A percentile compares a stretch with the other conserved stretches of the same genome.
phyloP scores from a whole-genome alignment of 169 alveolate genomes.

The Cryptosporidium sp. region DNA sequence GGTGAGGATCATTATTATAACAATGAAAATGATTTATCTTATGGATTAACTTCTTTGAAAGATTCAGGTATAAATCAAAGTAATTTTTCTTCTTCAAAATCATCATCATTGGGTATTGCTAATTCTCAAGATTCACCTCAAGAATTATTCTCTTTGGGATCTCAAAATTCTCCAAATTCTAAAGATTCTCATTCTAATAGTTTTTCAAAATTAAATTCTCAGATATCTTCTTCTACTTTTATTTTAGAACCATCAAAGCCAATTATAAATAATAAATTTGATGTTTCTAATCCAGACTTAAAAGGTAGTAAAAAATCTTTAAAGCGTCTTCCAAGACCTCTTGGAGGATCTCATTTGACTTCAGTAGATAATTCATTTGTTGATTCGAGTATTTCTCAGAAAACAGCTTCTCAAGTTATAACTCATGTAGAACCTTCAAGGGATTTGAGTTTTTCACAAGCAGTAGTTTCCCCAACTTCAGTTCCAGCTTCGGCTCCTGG shows the following conservation, averaged over 20 bases:
- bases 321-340: constrained; percentile 5
- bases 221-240: background rate
- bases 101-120: background rate
- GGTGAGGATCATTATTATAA: no score
- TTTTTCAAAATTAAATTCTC: background rate
- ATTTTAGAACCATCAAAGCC: background rate
- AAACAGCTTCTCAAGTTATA: background rate
- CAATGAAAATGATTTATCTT: background rate
- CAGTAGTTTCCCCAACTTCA: background rate
- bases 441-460: background rate
- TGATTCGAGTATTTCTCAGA: background rate
- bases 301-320: background rate
- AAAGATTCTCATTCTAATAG: background rate
- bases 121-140: background rate
- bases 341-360: background rate
- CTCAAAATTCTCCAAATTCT: background rate
- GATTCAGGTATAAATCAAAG: background rate
- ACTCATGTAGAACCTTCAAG: background rate
- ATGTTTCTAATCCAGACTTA: background rate
- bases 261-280: background rate
- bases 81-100: no score
- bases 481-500: background rate
- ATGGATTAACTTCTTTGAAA: background rate
- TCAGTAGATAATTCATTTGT: background rate
- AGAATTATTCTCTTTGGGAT: background rate